Evolutionary conservation across 208 protist species (phyloP), one percentile per base, ranked within the genome.

Genomic region (Trypanosoma melophagium): DNA sequence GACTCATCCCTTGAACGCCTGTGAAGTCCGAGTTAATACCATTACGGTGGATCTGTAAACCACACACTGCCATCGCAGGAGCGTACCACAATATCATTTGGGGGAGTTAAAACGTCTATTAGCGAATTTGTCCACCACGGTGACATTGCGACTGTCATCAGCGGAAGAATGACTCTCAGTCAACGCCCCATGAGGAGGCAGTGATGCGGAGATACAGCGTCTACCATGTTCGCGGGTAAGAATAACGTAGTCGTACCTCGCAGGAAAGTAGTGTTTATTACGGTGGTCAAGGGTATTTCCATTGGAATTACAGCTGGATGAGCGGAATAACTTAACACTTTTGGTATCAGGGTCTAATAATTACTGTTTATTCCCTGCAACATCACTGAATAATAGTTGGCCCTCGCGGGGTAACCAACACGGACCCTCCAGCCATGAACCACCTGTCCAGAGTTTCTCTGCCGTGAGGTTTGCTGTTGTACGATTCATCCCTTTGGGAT

Each of bases 11-110:
- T 50, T 69, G 60, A 35, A 70, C 63, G 52, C 70, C 70, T 40
- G 66, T 60, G 63, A 70, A 65, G 59, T 76, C 69, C 22, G 62
- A 69, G 21, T 28, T 14, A 56, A 76, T 76, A 21, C 70, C 70
- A 31, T 69, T 69, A 76, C 17, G 62, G 54, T 13, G 70, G 70
- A 55, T 76, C 70, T 42, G 70, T 76, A 65, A 76, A 76, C 70
- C 70, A 76, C n/a, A 76, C 65, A 19, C 53, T 76, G 28, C 70
- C 70, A 54, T 76, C 70, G 49, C 65, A 60, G 17, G 60, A 59
- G 0, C 70, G 70, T 10, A 76, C 60, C 25, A 76, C 70, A n/a
- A 76, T 69, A 60, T 76, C 70, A 40, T 76, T 76, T 76, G 14
- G 70, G 70, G 7, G 70, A 76, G 61, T 76, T 76, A 65, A 70